Evolutionary conservation across 768 basidiomycete species (phyloP), one percentile per base, ranked within the genome.

Genomic region (Leccinellum rugosiceps): DNA sequence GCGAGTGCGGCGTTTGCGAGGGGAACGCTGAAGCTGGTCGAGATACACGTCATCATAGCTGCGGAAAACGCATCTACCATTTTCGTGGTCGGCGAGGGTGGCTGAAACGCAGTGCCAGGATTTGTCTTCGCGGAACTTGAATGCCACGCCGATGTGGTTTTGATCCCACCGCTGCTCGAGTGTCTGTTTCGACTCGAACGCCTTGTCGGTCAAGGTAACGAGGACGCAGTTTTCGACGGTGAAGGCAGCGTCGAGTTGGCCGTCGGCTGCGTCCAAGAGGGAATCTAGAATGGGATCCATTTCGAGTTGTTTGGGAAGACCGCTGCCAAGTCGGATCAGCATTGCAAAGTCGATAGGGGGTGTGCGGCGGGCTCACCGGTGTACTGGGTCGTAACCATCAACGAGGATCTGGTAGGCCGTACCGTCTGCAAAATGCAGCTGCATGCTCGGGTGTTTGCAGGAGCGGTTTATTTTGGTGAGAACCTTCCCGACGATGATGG

Each of bases 71-170:
- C 80, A 83, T 31, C 56, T 68, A 31, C 76, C 77, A 30, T 72
- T 66, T 64, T 83, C 78, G 57, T 78, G 74, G 59, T 86, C 84
- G 23, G 77, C 74, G 58, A 85, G 75, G 26, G 76, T 78, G n/a
- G 83, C 84, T 83, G 82, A 87, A 34, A 87, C 77, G 68, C 83
- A 85, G 57, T 84, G 82, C 85, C 85, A 87, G n/a, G 66, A 66
- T 41, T 43, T 60, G 35, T 76, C 71, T 68, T 76, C 78, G 43
- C 73, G 67, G 58, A 84, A 84, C 60, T 83, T 84, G 71, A 86
- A 72, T 21, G 81, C 84, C 21, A 86, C 71, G 9, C 67, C 74
- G 17, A 62, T 67, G 55, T 75, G 73, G 57, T 72, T 70, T 55
- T 76, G 68, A 38, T 69, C 63, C 74, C 75, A 76, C 6, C 72